Evolutionary conservation across 768 basidiomycete species (phyloP).

Genomic region (Termitomyces sp.): DNA sequence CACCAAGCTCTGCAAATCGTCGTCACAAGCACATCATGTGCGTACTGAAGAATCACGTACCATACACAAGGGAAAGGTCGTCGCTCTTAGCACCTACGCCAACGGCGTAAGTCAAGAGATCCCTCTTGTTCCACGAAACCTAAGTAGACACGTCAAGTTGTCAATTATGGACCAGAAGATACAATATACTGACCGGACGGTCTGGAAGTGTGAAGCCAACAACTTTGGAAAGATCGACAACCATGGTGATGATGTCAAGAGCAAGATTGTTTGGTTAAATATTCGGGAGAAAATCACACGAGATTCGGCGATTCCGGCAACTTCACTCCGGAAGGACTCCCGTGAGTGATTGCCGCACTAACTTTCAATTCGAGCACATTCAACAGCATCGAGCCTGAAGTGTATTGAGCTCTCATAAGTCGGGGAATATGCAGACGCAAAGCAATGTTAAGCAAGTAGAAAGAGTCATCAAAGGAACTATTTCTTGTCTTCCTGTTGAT

Average conservation of each 20-base stretch:
- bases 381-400: too few relatives aligned
- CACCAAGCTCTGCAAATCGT: slow-evolving; percentile 45
- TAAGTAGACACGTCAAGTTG: slow-evolving; percentile 17
- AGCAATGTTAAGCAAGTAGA: background rate
- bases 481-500: slow-evolving; percentile 35
- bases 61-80: slow-evolving; percentile 68
- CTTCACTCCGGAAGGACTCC: background rate
- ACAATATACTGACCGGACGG: slow-evolving; percentile 23
- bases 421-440: background rate
- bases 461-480: slow-evolving; percentile 1
- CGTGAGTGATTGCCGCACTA: background rate
- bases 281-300: background rate
- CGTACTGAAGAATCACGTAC: slow-evolving; percentile 26
- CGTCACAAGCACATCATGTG: background rate
- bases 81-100: slow-evolving; percentile 79
- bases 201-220: slow-evolving; percentile 43
- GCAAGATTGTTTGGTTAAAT: background rate
- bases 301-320: slow-evolving; percentile 3
- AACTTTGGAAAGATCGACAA: slow-evolving; percentile 57
- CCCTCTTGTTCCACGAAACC: slow-evolving; percentile 84
- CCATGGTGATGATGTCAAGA: slow-evolving; percentile 27
- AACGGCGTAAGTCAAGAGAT: slow-evolving; percentile 71
- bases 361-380: too few relatives aligned
- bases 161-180: background rate
- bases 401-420: background rate